A percentile compares a stretch with the other conserved stretches of the same genome.
Evolutionary conservation across 345 rosid genomes (phyloP).

Genomic region (Syzygium aqueum): DNA sequence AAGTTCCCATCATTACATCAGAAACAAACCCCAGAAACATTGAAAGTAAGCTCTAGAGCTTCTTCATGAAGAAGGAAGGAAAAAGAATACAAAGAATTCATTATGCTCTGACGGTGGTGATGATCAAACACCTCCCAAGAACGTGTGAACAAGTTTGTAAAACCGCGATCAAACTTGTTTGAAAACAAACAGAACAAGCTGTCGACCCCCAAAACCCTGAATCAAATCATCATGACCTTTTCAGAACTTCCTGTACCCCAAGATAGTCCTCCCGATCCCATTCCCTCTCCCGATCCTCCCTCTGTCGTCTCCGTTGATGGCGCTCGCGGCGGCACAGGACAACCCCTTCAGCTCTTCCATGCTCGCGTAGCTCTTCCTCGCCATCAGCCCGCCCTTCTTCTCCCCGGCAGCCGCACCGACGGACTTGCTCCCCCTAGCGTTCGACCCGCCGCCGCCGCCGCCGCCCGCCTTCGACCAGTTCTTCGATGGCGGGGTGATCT

Average conservation of each 20-base stretch:
- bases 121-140: neutral
- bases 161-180: neutral
- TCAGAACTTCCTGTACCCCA: constrained; percentile 40
- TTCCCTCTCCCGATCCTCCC: constrained; percentile 17
- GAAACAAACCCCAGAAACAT: neutral
- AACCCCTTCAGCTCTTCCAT: constrained; percentile 59
- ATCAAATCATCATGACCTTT: neutral
- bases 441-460: constrained; percentile 20
- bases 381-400: constrained; percentile 24
- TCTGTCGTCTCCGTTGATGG: constrained; percentile 38
- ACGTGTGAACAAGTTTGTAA: neutral
- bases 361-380: constrained; percentile 61
- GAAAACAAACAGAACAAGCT: neutral
- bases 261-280: constrained; percentile 21
- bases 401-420: constrained; percentile 53
- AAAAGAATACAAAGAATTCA: neutral
- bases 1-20: neutral
- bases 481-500: constrained; percentile 48
- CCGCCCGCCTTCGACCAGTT: constrained; percentile 19
- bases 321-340: constrained; percentile 40
- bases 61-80: neutral
- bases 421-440: constrained; percentile 62
- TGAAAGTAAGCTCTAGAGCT: neutral
- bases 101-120: neutral
- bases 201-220: neutral